Conservation (phyloP, 805 yeast genomes). For the Pichia insulana region DNA sequence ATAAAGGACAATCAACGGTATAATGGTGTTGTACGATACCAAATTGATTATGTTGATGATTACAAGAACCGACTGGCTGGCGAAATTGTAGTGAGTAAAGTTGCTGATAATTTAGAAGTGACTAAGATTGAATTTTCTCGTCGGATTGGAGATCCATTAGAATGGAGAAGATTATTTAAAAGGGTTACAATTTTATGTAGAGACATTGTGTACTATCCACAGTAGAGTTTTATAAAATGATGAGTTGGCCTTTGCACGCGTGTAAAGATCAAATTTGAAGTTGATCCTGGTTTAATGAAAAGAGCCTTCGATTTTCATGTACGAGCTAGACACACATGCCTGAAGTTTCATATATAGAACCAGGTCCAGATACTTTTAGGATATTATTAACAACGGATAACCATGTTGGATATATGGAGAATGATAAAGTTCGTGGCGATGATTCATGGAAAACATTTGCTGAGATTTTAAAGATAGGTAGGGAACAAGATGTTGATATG, state of each 20-base stretch:
- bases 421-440: conserved; percentile 82
- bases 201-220: conserved; percentile 36
- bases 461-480: conserved; percentile 71
- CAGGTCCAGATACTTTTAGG: conserved; percentile 60
- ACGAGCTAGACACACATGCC: no score
- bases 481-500: conserved; percentile 71
- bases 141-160: conserved; percentile 58
- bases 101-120: conserved; percentile 31
- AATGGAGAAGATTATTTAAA: conserved; percentile 64
- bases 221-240: conserved; percentile 2
- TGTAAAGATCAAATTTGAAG: neutral
- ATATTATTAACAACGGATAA: conserved; percentile 88
- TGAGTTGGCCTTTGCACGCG: no score
- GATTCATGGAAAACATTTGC: conserved; percentile 85
- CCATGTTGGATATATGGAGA: conserved; percentile 89
- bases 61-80: conserved; percentile 40
- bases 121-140: conserved; percentile 48
- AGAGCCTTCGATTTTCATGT: neutral
- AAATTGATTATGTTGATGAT: conserved; percentile 35
- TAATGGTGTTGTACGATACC: conserved; percentile 29
- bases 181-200: conserved; percentile 47
- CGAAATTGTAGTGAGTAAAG: conserved; percentile 32
- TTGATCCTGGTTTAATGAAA: no score
- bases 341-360: conserved; percentile 32
- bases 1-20: conserved; percentile 23